These are phyloP conservation scores for Mycena crocata DNA, from an alignment of 768 basidiomycete genomes.

Conservation along the genomic window DNA sequence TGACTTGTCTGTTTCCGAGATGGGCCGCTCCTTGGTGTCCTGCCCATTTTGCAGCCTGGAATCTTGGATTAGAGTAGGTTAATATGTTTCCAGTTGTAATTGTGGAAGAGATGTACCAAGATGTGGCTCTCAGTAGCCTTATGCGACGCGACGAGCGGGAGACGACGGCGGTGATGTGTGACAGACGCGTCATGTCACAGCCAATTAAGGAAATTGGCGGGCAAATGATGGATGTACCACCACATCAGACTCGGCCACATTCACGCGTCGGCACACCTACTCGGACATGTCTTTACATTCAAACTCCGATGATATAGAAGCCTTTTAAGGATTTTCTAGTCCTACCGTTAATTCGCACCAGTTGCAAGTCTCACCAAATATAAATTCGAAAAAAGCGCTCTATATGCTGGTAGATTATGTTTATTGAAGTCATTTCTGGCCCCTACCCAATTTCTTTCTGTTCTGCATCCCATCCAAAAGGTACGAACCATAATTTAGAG, in stretches of 20 bases:
- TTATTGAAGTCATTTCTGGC: background rate
- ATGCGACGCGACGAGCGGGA: constrained; percentile 14
- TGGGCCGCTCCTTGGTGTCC: constrained; percentile 1
- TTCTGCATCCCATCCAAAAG: background rate
- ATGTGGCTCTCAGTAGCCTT: background rate
- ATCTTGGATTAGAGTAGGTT: background rate
- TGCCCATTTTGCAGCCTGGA: constrained; percentile 8
- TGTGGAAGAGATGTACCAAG: background rate
- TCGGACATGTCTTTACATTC: constrained; percentile 6
- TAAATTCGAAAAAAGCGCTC: constrained; percentile 10
- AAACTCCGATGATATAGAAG: constrained; percentile 1
- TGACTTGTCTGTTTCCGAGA: background rate
- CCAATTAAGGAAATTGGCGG: constrained; percentile 24
- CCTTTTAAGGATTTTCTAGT: constrained; percentile 10
- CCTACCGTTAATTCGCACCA: background rate
- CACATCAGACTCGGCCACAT: constrained; percentile 10
- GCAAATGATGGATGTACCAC: constrained; percentile 20
- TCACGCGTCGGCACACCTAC: constrained; percentile 17
- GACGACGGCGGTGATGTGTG: constrained; percentile 20
- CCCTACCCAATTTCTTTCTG: background rate
- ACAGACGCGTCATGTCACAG: constrained; percentile 18
- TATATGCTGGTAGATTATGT: constrained; percentile 3
- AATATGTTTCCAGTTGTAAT: background rate
- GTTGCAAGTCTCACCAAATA: constrained; percentile 4
- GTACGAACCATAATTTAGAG: background rate